Evolutionary conservation across 768 basidiomycete species (phyloP).

Genomic region (Agaricus sinodeliciosus): DNA sequence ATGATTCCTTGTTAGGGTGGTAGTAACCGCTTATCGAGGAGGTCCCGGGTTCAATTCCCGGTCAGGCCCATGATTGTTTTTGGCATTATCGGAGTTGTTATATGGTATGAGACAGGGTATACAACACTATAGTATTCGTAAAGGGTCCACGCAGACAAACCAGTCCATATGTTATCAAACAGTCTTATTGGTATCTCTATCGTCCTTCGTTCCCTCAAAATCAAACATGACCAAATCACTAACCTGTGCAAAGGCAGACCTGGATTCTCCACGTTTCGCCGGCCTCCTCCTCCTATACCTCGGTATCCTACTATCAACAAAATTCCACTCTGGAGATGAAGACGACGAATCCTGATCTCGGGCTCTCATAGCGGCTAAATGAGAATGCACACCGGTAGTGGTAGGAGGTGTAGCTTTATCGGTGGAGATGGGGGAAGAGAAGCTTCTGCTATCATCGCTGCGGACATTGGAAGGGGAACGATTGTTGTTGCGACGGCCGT

Average conservation of each 20-base stretch:
- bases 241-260: background rate
- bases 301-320: background rate
- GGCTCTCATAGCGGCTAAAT: background rate
- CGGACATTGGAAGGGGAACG: background rate
- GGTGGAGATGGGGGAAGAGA: too few relatives aligned
- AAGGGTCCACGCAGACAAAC: too few relatives aligned
- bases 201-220: background rate
- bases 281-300: background rate
- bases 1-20: slow-evolving; percentile 9
- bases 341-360: background rate
- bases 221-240: background rate
- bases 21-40: slow-evolving; percentile 37
- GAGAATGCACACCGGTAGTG: background rate
- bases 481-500: background rate
- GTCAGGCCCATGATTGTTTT: slow-evolving; percentile 40
- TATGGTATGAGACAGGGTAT: background rate
- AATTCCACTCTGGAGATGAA: background rate
- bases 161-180: background rate
- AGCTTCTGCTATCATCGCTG: too few relatives aligned
- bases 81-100: background rate
- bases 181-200: background rate
- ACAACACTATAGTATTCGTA: background rate
- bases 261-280: background rate
- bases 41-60: slow-evolving; percentile 79
- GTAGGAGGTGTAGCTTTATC: too few relatives aligned